Evolutionary conservation across 1,284 basidiomycete species (phyloP).

Genomic region (Pulveroboletus ridleyi): DNA sequence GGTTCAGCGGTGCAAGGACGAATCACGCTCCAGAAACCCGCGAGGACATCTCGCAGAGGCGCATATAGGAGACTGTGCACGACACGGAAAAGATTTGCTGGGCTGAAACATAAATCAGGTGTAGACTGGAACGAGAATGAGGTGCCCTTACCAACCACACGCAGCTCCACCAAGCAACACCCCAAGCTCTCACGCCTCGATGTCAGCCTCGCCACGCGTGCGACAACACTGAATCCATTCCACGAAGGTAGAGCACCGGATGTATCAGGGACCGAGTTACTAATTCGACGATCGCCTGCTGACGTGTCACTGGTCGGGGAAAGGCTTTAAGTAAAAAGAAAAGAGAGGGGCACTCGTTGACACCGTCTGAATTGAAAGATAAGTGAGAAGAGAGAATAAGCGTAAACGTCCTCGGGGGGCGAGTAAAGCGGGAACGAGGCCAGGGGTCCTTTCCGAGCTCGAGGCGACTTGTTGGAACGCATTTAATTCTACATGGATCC

Average conservation of each 20-base stretch:
- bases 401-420: no score
- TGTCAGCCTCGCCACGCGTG: slow-evolving; percentile 36
- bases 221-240: not conserved
- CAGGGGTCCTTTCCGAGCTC: no score
- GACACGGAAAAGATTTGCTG: slow-evolving; percentile 33
- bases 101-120: slow-evolving; percentile 48
- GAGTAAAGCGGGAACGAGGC: not conserved
- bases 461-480: no score
- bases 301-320: no score
- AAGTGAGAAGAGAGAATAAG: no score
- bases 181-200: slow-evolving; percentile 42
- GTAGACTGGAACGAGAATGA: slow-evolving; percentile 47
- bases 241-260: no score
- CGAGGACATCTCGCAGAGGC: slow-evolving; percentile 50
- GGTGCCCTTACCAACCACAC: slow-evolving; percentile 43
- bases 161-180: slow-evolving; percentile 44
- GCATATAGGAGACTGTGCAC: slow-evolving; percentile 44
- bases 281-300: no score
- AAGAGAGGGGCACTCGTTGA: no score
- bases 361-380: no score
- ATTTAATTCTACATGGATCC: no score
- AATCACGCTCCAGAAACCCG: slow-evolving; percentile 56
- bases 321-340: no score
- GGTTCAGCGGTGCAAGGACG: slow-evolving; percentile 45
- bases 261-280: no score